Conservation (phyloP, 2,329 filamentous ascomycete species). For the Gnomoniopsis smithogilvyi region DNA sequence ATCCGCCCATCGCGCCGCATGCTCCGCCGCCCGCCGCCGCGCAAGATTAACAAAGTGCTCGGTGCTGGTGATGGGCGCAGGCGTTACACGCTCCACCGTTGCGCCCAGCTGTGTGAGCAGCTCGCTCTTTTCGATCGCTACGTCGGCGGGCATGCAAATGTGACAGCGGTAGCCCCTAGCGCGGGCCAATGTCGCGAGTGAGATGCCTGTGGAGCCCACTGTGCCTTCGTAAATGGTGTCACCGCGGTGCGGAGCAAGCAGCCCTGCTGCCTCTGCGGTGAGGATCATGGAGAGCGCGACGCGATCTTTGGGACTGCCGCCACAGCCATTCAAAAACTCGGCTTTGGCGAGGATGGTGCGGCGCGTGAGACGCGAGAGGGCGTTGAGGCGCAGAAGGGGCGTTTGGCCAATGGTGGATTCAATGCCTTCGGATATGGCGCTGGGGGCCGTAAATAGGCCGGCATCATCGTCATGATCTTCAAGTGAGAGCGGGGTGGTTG, state of each 20-base stretch:
- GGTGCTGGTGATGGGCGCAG: slow-evolving; percentile 90
- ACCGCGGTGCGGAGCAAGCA: slow-evolving; percentile 74
- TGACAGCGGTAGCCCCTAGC: slow-evolving; percentile 88
- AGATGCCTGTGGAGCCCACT: slow-evolving; percentile 94
- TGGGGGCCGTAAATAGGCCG: slow-evolving; percentile 22
- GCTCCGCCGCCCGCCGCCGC: slow-evolving; percentile 69
- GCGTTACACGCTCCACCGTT: slow-evolving; percentile 84
- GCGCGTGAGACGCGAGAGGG: slow-evolving; percentile 80
- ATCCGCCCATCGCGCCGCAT: slow-evolving; percentile 56
- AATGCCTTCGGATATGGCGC: slow-evolving; percentile 68
- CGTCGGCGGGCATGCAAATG: slow-evolving; percentile 97
- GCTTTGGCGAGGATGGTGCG: slow-evolving; percentile 91
- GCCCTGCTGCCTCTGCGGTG: slow-evolving; percentile 72
- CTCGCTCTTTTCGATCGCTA: slow-evolving; percentile 83
- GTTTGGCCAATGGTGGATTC: slow-evolving; percentile 93
- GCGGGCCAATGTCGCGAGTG: slow-evolving; percentile 81
- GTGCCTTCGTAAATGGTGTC: slow-evolving; percentile 98
- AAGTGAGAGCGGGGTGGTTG: slow-evolving; percentile 46
- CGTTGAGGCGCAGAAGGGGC: slow-evolving; percentile 80
- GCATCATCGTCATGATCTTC: slow-evolving; percentile 49
- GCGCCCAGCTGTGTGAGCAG: slow-evolving; percentile 87
- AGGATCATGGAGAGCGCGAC: slow-evolving; percentile 89
- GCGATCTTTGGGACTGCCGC: slow-evolving; percentile 90
- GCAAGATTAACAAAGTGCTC: slow-evolving; percentile 95
- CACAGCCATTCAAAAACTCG: slow-evolving; percentile 94